Evolutionary conservation across 2,329 filamentous ascomycete genomes (phyloP).

Genomic region (Septoria linicola): DNA sequence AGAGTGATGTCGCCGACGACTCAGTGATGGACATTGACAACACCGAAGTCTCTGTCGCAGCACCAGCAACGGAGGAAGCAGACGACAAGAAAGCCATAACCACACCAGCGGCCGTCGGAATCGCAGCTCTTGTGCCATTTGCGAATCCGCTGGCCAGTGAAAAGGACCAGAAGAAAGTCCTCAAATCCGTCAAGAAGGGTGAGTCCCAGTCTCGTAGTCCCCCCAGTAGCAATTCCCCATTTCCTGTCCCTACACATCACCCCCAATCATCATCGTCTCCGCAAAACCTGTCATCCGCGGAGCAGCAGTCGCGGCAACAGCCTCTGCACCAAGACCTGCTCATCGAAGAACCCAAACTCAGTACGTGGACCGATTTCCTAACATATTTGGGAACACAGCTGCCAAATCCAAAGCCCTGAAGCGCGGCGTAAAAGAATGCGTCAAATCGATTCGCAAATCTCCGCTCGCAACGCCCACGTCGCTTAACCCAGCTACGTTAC

Average conservation of each 20-base stretch:
- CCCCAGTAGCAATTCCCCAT: constrained; percentile 3
- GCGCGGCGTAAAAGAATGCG: constrained; percentile 97
- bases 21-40: constrained; percentile 30
- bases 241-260: not conserved
- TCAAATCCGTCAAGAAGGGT: constrained; percentile 65
- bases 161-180: constrained; percentile 67
- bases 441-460: constrained; percentile 96
- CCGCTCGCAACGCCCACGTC: constrained; percentile 64
- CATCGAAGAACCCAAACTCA: constrained; percentile 11
- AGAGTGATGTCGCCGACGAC: constrained; percentile 54
- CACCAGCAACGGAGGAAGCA: constrained; percentile 42
- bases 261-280: not conserved
- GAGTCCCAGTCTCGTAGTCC: constrained; percentile 21
- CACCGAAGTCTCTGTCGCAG: constrained; percentile 29
- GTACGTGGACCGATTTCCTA: constrained; percentile 12
- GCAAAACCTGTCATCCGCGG: too few relatives aligned
- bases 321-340: constrained; percentile 8
- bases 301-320: not conserved
- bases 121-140: constrained; percentile 71
- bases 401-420: constrained; percentile 94
- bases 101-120: constrained; percentile 34
- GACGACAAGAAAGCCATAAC: constrained; percentile 46
- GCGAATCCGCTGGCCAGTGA: constrained; percentile 77
- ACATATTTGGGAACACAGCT: constrained; percentile 54
- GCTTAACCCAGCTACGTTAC: constrained; percentile 48